A percentile compares a stretch with the other conserved stretches of the same genome.
These are phyloP conservation scores for Davidsoniella australis DNA, from an alignment of 2,329 filamentous ascomycete genomes.

Conservation along the genomic window DNA sequence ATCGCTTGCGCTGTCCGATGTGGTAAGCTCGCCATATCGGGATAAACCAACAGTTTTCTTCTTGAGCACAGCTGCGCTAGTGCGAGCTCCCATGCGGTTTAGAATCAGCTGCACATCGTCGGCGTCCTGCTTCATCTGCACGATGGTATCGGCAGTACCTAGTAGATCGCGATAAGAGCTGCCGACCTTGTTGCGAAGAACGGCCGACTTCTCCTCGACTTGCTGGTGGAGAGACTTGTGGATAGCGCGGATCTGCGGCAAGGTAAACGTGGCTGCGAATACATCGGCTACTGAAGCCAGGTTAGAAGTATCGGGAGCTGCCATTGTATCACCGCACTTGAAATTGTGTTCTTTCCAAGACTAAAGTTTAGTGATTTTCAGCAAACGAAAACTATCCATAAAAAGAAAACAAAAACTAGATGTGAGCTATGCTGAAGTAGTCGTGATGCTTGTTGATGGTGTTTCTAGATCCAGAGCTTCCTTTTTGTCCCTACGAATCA, in stretches of 20 bases:
- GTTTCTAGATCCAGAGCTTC: neutral
- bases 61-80: slow-evolving; percentile 55
- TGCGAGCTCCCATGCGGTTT: slow-evolving; percentile 54
- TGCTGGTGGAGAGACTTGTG: slow-evolving; percentile 41
- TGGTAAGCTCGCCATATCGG: slow-evolving; percentile 23
- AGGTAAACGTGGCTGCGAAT: slow-evolving; percentile 37
- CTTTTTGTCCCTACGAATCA: too few relatives aligned
- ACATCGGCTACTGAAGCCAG: slow-evolving; percentile 35
- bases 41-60: slow-evolving; percentile 43
- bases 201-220: slow-evolving; percentile 44
- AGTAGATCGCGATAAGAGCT: slow-evolving; percentile 72
- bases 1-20: slow-evolving; percentile 15
- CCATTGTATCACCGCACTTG: slow-evolving; percentile 1
- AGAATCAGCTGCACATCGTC: slow-evolving; percentile 55
- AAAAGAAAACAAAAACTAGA: neutral
- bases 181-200: slow-evolving; percentile 46
- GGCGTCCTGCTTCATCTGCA: slow-evolving; percentile 71
- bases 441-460: too few relatives aligned
- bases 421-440: too few relatives aligned
- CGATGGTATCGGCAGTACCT: slow-evolving; percentile 83
- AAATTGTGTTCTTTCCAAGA: too few relatives aligned
- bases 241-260: slow-evolving; percentile 46
- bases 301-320: slow-evolving; percentile 12
- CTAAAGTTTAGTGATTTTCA: too few relatives aligned
- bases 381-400: too few relatives aligned